phyloP scores from a whole-genome alignment of 2,329 filamentous ascomycete species.

The Cladosporium sp. region DNA sequence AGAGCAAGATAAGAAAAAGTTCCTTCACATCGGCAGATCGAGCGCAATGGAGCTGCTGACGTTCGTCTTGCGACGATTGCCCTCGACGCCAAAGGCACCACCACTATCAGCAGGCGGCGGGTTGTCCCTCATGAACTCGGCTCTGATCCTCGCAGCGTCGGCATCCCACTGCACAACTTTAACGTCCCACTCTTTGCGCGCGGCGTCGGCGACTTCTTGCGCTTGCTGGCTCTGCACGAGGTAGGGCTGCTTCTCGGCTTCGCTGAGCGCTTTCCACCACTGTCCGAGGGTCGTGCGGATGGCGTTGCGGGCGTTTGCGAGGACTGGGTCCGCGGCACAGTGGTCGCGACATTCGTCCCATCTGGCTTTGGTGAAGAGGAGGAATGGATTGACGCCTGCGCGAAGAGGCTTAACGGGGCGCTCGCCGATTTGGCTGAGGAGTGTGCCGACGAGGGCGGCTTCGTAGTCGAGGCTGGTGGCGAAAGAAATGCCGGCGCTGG shows the following conservation, averaged over 20 bases:
- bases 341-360: constrained; percentile 65
- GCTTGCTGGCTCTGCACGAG: constrained; percentile 72
- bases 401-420: constrained; percentile 72
- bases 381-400: constrained; percentile 78
- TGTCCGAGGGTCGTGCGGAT: constrained; percentile 82
- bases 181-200: constrained; percentile 61
- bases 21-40: constrained; percentile 25
- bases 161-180: constrained; percentile 72
- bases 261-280: constrained; percentile 81
- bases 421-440: constrained; percentile 68
- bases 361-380: constrained; percentile 80
- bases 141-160: constrained; percentile 56
- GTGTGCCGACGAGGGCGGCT: constrained; percentile 58
- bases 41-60: constrained; percentile 36
- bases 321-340: constrained; percentile 63
- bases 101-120: constrained; percentile 27
- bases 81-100: constrained; percentile 23
- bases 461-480: constrained; percentile 54
- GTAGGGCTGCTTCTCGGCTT: constrained; percentile 74
- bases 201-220: constrained; percentile 64
- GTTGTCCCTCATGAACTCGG: constrained; percentile 42
- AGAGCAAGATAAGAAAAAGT: not conserved
- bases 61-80: constrained; percentile 37
- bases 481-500: constrained; percentile 27
- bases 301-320: constrained; percentile 69